phyloP scores from a whole-genome alignment of 2,329 filamentous ascomycete genomes.

The Mollisiaceae sp. region DNA sequence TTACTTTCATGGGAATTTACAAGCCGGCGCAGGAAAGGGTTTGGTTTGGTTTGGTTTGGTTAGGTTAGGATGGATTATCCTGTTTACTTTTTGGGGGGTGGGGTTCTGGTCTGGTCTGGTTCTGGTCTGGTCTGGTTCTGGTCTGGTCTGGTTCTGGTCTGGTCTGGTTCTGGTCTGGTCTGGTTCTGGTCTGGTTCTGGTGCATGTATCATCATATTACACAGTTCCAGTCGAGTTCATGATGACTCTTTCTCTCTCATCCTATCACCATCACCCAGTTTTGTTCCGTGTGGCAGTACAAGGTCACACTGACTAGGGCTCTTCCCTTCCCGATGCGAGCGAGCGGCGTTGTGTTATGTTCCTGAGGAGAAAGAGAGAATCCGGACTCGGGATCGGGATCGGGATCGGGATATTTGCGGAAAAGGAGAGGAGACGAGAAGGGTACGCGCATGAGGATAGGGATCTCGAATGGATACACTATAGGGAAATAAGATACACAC shows the following conservation, averaged over 20 bases:
- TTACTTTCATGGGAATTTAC: not conserved
- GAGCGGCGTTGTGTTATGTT: not conserved
- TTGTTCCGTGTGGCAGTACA: constrained; percentile 35
- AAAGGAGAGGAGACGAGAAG: not conserved
- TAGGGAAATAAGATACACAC: too few species aligned
- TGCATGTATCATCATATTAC: constrained; percentile 16
- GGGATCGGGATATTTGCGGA: not conserved
- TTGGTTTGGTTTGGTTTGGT: constrained; percentile 6
- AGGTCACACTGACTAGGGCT: constrained; percentile 29
- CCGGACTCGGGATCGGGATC: too few species aligned
- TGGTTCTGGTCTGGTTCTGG: not conserved
- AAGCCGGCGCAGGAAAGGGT: not conserved
- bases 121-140: not conserved
- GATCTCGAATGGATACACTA: too few species aligned
- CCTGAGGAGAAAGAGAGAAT: not conserved
- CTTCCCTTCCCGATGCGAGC: too few species aligned
- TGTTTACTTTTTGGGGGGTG: too few species aligned
- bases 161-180: constrained; percentile 2
- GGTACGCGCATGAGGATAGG: not conserved
- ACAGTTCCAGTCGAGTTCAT: constrained; percentile 3
- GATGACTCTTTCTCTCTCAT: not conserved
- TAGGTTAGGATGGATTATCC: too few species aligned
- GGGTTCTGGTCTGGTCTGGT: not conserved
- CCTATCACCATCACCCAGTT: constrained; percentile 6
- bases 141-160: not conserved